phyloP scores from a whole-genome alignment of 495 filamentous ascomycete species.

The Neurospora africana region DNA sequence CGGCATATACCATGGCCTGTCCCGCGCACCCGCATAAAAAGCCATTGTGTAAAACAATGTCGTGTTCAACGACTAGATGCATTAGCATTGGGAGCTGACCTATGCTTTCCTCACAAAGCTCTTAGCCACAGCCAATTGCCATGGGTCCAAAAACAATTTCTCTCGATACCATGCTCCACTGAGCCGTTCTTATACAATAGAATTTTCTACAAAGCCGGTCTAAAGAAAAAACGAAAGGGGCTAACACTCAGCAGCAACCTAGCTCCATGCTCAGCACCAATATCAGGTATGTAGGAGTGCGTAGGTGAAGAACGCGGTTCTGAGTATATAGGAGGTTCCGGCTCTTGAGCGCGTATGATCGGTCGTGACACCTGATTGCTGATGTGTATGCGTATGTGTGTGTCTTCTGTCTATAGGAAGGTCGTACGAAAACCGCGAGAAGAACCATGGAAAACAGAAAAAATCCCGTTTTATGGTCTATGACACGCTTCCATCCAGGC shows the following conservation, averaged over 20 bases:
- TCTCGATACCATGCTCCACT: neutral
- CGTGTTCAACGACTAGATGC: neutral
- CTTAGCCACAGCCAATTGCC: neutral
- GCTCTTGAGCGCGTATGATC: neutral
- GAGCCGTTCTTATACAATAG: neutral
- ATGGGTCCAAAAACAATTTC: neutral
- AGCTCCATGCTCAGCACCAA: neutral
- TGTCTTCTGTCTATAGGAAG: neutral
- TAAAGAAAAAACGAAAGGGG: neutral
- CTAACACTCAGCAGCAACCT: neutral
- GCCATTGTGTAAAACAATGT: neutral
- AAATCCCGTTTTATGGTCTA: neutral
- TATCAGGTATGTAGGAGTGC: neutral
- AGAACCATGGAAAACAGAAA: neutral
- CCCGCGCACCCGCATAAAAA: neutral
- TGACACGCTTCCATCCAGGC: neutral
- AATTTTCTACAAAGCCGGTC: neutral
- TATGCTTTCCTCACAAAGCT: neutral
- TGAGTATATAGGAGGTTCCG: neutral
- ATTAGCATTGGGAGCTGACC: neutral
- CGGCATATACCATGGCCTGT: neutral
- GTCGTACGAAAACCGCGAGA: constrained; percentile 1
- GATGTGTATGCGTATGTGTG: constrained; percentile 7
- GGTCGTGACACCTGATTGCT: neutral
- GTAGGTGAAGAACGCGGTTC: neutral